These are phyloP conservation scores for Stagonosporopsis rhizophila DNA, from an alignment of 2,329 filamentous ascomycete species.

Conservation along the genomic window DNA sequence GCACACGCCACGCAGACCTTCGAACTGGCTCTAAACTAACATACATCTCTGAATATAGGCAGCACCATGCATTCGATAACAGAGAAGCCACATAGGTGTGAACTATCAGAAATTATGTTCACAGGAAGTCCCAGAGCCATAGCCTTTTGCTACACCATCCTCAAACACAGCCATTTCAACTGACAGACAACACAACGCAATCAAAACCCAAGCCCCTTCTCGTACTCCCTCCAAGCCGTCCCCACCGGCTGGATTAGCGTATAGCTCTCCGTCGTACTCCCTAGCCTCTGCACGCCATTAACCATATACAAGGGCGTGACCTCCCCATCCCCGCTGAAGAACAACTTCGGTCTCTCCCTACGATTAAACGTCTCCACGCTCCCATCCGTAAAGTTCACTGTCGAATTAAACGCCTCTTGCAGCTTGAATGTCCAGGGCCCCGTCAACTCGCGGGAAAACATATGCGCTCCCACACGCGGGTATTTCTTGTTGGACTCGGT, in stretches of 20 bases:
- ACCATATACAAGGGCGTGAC: constrained; percentile 57
- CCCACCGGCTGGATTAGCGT: constrained; percentile 53
- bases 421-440: constrained; percentile 46
- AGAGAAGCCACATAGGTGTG: too few species aligned
- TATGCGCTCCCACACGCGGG: constrained; percentile 45
- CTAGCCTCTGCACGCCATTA: constrained; percentile 57
- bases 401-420: constrained; percentile 40
- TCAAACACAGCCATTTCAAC: too few species aligned
- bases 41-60: too few species aligned
- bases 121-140: too few species aligned
- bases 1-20: too few species aligned
- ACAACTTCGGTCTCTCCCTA: constrained; percentile 58
- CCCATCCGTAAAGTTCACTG: constrained; percentile 52
- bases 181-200: background rate
- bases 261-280: constrained; percentile 42
- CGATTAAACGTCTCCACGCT: constrained; percentile 50
- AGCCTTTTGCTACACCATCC: too few species aligned
- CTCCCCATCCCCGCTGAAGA: constrained; percentile 56
- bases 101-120: too few species aligned
- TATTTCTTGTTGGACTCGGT: constrained; percentile 35
- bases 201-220: constrained; percentile 23
- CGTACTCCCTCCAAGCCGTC: constrained; percentile 17
- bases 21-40: too few species aligned
- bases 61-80: too few species aligned
- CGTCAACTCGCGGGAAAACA: constrained; percentile 37